A percentile compares a stretch with the other conserved stretches of the same genome.
These are phyloP conservation scores for Trametes cingulata DNA, from an alignment of 768 basidiomycete genomes.

Conservation along the genomic window DNA sequence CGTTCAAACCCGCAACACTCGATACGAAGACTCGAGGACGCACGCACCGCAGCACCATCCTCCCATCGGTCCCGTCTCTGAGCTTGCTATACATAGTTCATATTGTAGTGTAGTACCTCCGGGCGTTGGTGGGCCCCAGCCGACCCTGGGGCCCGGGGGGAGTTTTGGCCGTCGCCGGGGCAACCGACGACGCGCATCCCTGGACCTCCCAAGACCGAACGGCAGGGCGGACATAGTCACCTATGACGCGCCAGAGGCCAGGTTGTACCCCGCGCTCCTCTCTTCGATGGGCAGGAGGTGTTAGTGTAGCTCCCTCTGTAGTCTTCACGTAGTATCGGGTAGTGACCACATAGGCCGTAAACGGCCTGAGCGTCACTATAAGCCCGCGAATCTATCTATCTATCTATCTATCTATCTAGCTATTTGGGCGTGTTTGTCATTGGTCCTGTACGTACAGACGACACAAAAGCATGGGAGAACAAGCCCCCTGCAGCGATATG, in stretches of 20 bases:
- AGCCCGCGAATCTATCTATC: neutral
- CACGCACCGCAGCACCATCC: no score
- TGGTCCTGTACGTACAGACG: neutral
- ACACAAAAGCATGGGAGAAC: neutral
- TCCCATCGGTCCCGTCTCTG: no score
- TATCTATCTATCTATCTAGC: no score
- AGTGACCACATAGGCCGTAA: neutral
- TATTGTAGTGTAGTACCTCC: no score
- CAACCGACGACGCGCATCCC: neutral
- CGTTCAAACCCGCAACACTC: no score
- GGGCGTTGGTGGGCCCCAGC: no score
- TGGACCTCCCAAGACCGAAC: neutral
- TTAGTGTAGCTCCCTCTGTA: neutral
- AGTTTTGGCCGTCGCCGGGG: neutral
- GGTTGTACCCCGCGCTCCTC: neutral
- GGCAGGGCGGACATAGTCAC: neutral
- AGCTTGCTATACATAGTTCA: no score
- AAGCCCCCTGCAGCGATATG: no score
- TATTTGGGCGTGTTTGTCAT: conserved; percentile 4
- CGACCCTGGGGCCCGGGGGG: neutral
- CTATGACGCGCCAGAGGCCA: neutral
- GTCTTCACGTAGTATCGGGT: neutral
- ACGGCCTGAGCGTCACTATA: neutral
- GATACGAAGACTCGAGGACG: no score
- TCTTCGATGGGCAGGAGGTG: neutral